Conservation (phyloP, 176 grass and related monocot genomes). For the Rhynchospora tenuis region DNA sequence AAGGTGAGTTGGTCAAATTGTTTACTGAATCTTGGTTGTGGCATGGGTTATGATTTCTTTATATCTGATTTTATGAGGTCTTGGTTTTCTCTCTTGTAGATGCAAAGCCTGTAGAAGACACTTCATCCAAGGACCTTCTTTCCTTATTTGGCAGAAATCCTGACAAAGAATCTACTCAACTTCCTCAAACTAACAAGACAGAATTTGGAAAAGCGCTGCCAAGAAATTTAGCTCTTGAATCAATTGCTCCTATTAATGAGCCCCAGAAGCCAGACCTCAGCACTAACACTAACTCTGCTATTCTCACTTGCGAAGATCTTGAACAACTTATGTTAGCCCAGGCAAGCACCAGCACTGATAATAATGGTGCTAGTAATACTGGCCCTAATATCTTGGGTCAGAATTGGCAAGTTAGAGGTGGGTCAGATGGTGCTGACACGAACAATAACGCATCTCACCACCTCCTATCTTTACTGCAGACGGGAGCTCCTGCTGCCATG, state of each 20-base stretch:
- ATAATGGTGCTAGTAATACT: neutral
- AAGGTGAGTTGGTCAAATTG: constrained; percentile 43
- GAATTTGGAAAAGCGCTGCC: constrained; percentile 1
- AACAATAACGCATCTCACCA: constrained; percentile 78
- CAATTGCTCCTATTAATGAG: constrained; percentile 8
- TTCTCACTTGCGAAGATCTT: constrained; percentile 94
- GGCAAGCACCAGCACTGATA: constrained; percentile 16
- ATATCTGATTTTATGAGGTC: constrained; percentile 8
- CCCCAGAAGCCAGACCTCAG: neutral
- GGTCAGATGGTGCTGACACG: constrained; percentile 24
- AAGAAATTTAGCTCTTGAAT: neutral
- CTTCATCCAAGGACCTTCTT: constrained; percentile 55
- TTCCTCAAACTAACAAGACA: neutral
- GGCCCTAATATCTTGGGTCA: neutral
- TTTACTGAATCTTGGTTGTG: neutral
- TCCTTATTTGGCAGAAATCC: constrained; percentile 68
- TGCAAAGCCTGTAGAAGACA: constrained; percentile 44
- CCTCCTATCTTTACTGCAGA: constrained; percentile 80
- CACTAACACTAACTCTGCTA: constrained; percentile 31
- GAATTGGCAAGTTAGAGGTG: constrained; percentile 11
- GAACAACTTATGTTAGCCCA: constrained; percentile 81
- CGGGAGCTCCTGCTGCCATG: constrained; percentile 41
- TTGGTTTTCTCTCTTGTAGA: constrained; percentile 40
- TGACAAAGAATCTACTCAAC: constrained; percentile 12
- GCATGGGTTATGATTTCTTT: neutral